A percentile compares a stretch with the other conserved stretches of the same genome.
Evolutionary conservation across 805 yeast species (phyloP).

Genomic region (Lipomyces yamadae): DNA sequence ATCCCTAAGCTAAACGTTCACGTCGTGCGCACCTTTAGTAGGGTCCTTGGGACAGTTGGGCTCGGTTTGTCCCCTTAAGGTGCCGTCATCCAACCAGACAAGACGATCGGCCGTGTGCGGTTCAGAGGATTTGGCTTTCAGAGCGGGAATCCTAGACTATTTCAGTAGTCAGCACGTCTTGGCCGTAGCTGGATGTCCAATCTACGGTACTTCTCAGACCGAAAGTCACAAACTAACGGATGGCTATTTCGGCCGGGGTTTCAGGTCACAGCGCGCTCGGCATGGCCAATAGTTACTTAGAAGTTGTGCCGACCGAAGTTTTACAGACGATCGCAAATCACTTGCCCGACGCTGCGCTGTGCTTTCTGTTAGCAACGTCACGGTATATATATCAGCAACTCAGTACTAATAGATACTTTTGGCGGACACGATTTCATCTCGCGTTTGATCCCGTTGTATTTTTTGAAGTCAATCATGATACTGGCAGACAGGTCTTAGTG

Average conservation of each 20-base stretch:
- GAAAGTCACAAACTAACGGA: not conserved
- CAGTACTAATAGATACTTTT: conserved; percentile 18
- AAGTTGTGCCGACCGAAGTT: conserved; percentile 29
- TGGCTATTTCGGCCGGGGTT: not conserved
- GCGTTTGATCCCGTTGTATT: conserved; percentile 28
- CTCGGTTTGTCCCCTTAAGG: too few species aligned
- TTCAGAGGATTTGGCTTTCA: too few species aligned
- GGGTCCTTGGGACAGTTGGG: too few species aligned
- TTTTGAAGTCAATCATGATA: not conserved
- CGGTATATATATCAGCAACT: conserved; percentile 12
- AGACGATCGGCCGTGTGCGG: too few species aligned
- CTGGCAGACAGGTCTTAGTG: not conserved
- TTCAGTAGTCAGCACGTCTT: too few species aligned
- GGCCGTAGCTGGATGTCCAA: too few species aligned
- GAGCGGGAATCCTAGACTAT: too few species aligned
- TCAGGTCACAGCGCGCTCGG: not conserved
- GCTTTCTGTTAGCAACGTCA: conserved; percentile 14
- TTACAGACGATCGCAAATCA: conserved; percentile 28
- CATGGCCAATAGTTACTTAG: not conserved
- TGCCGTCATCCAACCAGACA: too few species aligned
- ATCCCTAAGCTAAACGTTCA: too few species aligned
- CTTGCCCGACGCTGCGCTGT: conserved; percentile 25
- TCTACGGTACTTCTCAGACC: not conserved
- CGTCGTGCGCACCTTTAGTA: too few species aligned
- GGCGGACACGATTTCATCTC: conserved; percentile 27